Conservation (phyloP, 2,329 filamentous ascomycete species). For the Colletotrichum tanaceti region DNA sequence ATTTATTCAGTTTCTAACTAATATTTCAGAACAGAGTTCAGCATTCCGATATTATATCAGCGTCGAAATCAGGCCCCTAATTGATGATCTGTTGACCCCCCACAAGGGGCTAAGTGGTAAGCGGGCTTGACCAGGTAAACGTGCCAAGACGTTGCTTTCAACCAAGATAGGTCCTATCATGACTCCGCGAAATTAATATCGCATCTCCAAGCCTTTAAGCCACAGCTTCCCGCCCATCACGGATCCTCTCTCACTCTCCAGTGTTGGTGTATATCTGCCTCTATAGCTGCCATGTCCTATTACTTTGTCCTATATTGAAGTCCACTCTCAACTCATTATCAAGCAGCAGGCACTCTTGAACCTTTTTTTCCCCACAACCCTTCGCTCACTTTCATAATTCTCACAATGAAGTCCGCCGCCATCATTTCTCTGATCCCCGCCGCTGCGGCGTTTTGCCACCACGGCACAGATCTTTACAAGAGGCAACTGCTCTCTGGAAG, state of each 20-base stretch:
- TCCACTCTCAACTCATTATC: slow-evolving; percentile 12
- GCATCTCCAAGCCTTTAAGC: slow-evolving; percentile 9
- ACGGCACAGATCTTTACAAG: slow-evolving; percentile 52
- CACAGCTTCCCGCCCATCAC: slow-evolving; percentile 20
- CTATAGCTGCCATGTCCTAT: slow-evolving; percentile 17
- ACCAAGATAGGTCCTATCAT: slow-evolving; percentile 23
- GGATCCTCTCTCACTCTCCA: slow-evolving; percentile 18
- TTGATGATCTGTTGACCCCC: slow-evolving; percentile 5
- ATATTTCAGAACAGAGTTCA: no score
- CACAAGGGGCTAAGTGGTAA: slow-evolving; percentile 13
- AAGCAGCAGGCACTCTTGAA: slow-evolving; percentile 27
- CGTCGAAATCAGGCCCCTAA: no score
- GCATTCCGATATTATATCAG: no score
- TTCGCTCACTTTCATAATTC: neutral
- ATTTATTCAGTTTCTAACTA: no score
- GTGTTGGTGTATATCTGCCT: slow-evolving; percentile 31
- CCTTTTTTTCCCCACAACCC: neutral
- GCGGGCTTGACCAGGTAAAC: slow-evolving; percentile 14
- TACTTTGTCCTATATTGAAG: slow-evolving; percentile 8
- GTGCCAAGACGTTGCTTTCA: slow-evolving; percentile 28
- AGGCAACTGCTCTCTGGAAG: slow-evolving; percentile 41
- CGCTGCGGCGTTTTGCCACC: slow-evolving; percentile 46
- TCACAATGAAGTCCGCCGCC: slow-evolving; percentile 43
- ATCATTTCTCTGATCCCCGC: slow-evolving; percentile 42
- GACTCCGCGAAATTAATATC: slow-evolving; percentile 34